Evolutionary conservation across 2,329 filamentous ascomycete genomes (phyloP).

Genomic region (Ophiostoma ulmi): DNA sequence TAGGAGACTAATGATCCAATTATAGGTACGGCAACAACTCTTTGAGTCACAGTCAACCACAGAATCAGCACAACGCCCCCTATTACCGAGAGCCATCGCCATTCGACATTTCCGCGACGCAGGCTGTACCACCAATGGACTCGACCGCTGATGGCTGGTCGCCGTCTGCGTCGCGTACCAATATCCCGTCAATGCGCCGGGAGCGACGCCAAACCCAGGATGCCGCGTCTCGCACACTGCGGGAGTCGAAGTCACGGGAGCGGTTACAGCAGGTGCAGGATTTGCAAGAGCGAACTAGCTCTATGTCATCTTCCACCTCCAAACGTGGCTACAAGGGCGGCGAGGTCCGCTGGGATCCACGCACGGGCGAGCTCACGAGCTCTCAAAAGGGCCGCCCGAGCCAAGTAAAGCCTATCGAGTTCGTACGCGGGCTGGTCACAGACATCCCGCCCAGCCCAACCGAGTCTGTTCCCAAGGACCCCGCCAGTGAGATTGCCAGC

Average conservation of each 20-base stretch:
- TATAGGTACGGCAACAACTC: neutral
- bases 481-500: slow-evolving; percentile 31
- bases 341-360: slow-evolving; percentile 58
- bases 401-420: slow-evolving; percentile 52
- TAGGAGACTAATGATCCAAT: neutral
- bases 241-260: slow-evolving; percentile 39
- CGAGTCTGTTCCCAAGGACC: slow-evolving; percentile 4
- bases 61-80: slow-evolving; percentile 32
- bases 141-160: slow-evolving; percentile 9
- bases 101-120: slow-evolving; percentile 26
- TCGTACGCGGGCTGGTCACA: slow-evolving; percentile 37
- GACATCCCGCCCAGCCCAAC: slow-evolving; percentile 19
- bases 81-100: slow-evolving; percentile 41
- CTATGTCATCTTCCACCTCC: slow-evolving; percentile 20
- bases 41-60: neutral
- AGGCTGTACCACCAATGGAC: slow-evolving; percentile 15
- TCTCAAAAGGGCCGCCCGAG: slow-evolving; percentile 50
- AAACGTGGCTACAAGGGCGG: slow-evolving; percentile 32
- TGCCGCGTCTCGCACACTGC: slow-evolving; percentile 36
- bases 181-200: slow-evolving; percentile 50
- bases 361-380: slow-evolving; percentile 61
- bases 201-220: slow-evolving; percentile 45
- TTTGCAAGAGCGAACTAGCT: slow-evolving; percentile 29
- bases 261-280: slow-evolving; percentile 30
- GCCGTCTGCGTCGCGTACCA: slow-evolving; percentile 30